These are phyloP conservation scores for Bretschneidera sinensis DNA, from an alignment of 345 rosid species.

Conservation along the genomic window DNA sequence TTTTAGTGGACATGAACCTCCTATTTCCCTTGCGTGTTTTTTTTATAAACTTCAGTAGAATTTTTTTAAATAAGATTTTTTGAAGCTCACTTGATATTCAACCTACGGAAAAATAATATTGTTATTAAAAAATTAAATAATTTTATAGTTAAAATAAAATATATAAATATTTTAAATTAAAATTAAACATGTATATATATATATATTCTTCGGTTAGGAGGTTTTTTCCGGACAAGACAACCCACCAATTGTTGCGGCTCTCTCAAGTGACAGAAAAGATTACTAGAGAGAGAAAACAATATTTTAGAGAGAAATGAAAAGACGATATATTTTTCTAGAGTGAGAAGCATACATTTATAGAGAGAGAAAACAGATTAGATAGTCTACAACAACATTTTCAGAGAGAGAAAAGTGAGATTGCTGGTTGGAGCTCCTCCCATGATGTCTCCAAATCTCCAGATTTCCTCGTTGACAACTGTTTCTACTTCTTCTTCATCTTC, in stretches of 20 bases:
- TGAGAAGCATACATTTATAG: background rate
- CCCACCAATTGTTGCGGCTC: conserved; percentile 52
- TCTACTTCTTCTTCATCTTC: conserved; percentile 2
- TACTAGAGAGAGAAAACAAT: conserved; percentile 17
- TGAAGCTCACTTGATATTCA: too few relatives aligned
- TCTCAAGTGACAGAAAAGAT: conserved; percentile 27
- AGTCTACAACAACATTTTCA: too few relatives aligned
- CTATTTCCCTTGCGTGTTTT: too few relatives aligned
- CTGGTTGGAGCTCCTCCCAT: conserved; percentile 10
- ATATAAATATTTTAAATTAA: too few relatives aligned
- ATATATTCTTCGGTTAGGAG: conserved; percentile 18
- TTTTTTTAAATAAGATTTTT: too few relatives aligned
- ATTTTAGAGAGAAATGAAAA: too few relatives aligned
- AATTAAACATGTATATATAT: background rate
- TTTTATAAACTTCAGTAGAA: too few relatives aligned
- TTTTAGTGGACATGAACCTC: too few relatives aligned
- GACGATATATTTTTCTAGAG: too few relatives aligned
- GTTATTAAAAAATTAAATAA: background rate
- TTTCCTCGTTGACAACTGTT: conserved; percentile 12
- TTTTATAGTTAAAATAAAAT: background rate
- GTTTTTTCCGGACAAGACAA: conserved; percentile 37
- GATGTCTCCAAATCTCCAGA: conserved; percentile 28
- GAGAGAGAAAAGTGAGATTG: conserved; percentile 7
- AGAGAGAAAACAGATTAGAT: conserved; percentile 7
- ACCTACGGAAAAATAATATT: too few relatives aligned